Evolutionary conservation across 495 filamentous ascomycete species (phyloP).

Genomic region (Penicillium samsonianum): DNA sequence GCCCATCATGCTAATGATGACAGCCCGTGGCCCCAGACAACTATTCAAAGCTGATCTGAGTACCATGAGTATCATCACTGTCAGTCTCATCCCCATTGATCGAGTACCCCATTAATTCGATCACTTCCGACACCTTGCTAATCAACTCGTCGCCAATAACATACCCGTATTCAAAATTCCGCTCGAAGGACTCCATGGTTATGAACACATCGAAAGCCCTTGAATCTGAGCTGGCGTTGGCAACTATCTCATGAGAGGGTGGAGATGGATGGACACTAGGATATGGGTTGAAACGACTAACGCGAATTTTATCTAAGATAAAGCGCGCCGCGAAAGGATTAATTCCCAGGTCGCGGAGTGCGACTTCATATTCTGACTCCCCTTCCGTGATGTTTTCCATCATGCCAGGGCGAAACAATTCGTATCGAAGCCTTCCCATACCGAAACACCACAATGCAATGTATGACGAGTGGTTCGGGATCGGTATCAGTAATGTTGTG

Average conservation of each 20-base stretch:
- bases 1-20: background rate
- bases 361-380: slow-evolving; percentile 63
- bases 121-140: background rate
- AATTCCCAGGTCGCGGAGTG: slow-evolving; percentile 70
- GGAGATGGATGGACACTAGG: background rate
- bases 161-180: background rate
- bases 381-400: background rate
- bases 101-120: background rate
- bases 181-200: background rate
- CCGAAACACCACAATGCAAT: background rate
- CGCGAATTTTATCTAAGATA: slow-evolving; percentile 48
- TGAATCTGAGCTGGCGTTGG: background rate
- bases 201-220: background rate
- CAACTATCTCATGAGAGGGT: background rate
- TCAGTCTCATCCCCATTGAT: background rate
- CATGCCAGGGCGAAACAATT: background rate
- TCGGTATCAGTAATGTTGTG: background rate
- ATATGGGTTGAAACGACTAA: background rate
- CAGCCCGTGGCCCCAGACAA: background rate
- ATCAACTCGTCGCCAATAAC: background rate
- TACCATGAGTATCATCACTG: background rate
- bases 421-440: background rate
- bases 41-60: background rate
- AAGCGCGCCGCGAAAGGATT: slow-evolving; percentile 81
- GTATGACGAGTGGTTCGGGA: background rate